Base-by-base conservation (phyloP, 495 filamentous ascomycete genomes). In the Trichoderma parareesei region DNA sequence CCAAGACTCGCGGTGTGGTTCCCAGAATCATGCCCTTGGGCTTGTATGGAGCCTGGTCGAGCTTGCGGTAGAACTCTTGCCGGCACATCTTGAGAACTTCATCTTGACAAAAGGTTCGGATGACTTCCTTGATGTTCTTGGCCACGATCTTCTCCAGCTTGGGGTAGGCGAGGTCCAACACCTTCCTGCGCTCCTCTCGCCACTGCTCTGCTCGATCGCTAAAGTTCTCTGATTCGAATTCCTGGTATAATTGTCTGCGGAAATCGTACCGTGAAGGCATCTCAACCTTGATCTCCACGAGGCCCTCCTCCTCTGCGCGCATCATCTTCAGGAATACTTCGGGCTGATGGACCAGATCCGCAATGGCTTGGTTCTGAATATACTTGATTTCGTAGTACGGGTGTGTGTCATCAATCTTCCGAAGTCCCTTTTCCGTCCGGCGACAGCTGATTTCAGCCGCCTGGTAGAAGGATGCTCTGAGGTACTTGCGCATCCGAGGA, bases 351-450 rank as follows among this genome's bases (percentile, higher is more conserved):
- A 91, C 90, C 67, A 98, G 85, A 66, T 94, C 88, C 42, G 77
- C 78, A 63, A 97, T 84, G 57, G 87, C 88, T 71, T 96, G 92
- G 69, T 94, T 90, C 44, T 90, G 84, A 18, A 98, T 86, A 66
- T 98, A 98, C 70, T 98, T 98, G 78, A 98, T 93, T 73, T 97
- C 94, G 73, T 97, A 97, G 74, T 94, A 98, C 0, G 90, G 92
- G 71, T 97, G 91, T 42, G 96, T 86, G 61, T 98, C 95, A 66
- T 97, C 93, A 69, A 98, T 98, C 70, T 89, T 89, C 42, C 88
- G 88, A n/a, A 95, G 79, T 38, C 94, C 94, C 73, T 97, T 98
- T 59, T 97, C 92, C 9, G 94, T 98, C 62, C 93, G 87, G 66
- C 85, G 85, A 71, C 93, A 94, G 75, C 92, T 91, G 63, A 98